Conservation (phyloP, 116 monocot genomes). For the Dioscorea cayenensis region DNA sequence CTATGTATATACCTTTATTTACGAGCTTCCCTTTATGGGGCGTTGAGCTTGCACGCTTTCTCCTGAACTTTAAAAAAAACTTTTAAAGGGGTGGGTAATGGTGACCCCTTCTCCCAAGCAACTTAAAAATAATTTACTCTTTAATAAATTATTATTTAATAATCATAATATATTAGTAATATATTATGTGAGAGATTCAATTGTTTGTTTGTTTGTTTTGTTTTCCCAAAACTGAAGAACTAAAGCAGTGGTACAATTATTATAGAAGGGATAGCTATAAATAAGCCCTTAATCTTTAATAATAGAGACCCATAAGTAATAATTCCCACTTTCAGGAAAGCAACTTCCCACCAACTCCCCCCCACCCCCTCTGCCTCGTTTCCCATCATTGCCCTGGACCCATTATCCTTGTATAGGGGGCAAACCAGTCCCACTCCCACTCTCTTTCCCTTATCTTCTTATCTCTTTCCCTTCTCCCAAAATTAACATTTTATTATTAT, state of each 20-base stretch:
- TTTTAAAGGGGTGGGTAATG: not conserved
- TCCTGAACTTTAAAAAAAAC: not conserved
- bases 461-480: too few species aligned
- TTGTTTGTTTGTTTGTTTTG: too few species aligned
- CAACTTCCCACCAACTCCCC: conserved; percentile 19
- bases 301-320: not conserved
- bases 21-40: not conserved
- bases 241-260: not conserved
- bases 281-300: not conserved
- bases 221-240: not conserved
- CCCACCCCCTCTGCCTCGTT: not conserved
- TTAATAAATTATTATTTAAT: too few species aligned
- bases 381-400: conserved; percentile 4
- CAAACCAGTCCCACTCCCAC: not conserved
- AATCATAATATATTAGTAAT: too few species aligned
- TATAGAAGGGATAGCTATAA: conserved; percentile 3
- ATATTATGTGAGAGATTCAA: too few species aligned
- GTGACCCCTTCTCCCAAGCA: not conserved
- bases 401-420: not conserved
- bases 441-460: not conserved
- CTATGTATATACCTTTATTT: not conserved
- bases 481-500: too few species aligned
- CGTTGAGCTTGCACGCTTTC: not conserved
- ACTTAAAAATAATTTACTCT: not conserved
- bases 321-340: conserved; percentile 14